Percentiles rank a stretch among this genome's conserved stretches.
These are phyloP conservation scores for Parietaria judaica DNA, from an alignment of 306 rosid species.

Conservation along the genomic window DNA sequence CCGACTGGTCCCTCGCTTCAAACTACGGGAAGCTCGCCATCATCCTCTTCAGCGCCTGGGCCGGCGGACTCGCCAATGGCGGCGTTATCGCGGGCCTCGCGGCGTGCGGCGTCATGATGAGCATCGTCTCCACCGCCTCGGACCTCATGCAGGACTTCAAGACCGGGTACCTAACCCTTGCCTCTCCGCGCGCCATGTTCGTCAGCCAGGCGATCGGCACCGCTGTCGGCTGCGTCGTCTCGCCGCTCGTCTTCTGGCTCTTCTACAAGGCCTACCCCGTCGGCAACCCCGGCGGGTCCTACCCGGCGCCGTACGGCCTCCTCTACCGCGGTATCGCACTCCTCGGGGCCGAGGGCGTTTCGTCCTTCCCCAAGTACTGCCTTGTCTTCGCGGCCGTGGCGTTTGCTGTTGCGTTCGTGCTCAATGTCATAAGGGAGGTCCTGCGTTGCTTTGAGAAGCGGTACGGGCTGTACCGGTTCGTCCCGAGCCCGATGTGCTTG, in stretches of 20 bases:
- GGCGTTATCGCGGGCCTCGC: conserved; percentile 74
- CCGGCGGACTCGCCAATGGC: conserved; percentile 47
- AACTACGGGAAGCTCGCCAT: conserved; percentile 71
- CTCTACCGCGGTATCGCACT: conserved; percentile 64
- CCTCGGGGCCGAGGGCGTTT: conserved; percentile 64
- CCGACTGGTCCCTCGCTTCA: conserved; percentile 76
- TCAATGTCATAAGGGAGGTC: conserved; percentile 32
- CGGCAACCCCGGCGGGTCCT: conserved; percentile 49
- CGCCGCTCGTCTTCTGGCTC: conserved; percentile 56
- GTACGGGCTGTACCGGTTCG: conserved; percentile 25
- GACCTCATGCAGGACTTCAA: conserved; percentile 82
- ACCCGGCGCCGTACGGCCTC: conserved; percentile 61
- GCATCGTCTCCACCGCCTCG: conserved; percentile 67
- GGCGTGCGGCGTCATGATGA: conserved; percentile 79
- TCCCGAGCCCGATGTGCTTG: conserved; percentile 61
- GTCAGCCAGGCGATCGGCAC: conserved; percentile 61
- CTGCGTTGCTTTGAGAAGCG: conserved; percentile 31
- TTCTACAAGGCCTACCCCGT: conserved; percentile 55
- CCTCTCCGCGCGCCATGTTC: conserved; percentile 68
- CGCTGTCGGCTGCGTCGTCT: conserved; percentile 41
- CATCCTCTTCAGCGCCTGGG: conserved; percentile 60
- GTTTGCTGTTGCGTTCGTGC: conserved; percentile 25
- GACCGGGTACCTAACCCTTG: conserved; percentile 58
- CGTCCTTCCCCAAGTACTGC: conserved; percentile 56
- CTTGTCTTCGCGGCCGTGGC: conserved; percentile 31